Base-by-base conservation (phyloP, 225 moss, liverwort and hornwort species). In the Pleurozium schreberi region DNA sequence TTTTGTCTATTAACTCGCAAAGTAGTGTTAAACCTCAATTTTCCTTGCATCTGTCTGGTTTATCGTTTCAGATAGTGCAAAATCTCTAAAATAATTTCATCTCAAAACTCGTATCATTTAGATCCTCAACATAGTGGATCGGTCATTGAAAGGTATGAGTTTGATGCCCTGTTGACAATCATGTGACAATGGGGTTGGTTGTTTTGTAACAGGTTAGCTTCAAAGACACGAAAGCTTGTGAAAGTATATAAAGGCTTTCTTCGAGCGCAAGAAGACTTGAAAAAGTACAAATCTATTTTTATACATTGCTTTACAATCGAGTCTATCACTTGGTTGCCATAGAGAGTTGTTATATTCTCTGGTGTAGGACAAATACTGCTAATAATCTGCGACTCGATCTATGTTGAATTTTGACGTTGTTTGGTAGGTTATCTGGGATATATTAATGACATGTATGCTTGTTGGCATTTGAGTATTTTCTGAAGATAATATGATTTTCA, bases 191-290 rank as follows among this genome's bases (percentile, higher is more conserved):
- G 90, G 86, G 76, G 71, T 77, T 90, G 86, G 89, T 74, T 88
- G 57, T 94, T 71, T 87, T 68, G 62, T 88, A 88, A 69, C 92
- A 95, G 95, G 90, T 85, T 93, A 77, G 85, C 95, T 57, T 93
- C 95, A 73, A 95, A 91, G 92, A 89, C 93, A 64, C 91, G 92
- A 79, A 95, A 95, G 92, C 92, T 95, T 68, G 89, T 93, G 70
- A 95, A 95, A 91, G 93, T 91, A 75, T 95, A 84, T 50, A 95
- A 92, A 89, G 91, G 91, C 40, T 95, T 91, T 81, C 76, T 91
- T 84, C 95, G 95, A 82, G 95, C 95, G 58, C 95, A 95, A 91
- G 95, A 95, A 83, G 95, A 95, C 88, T 84, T 95, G 91, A 95
- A 93, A 90, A 95, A 95, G 95, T 95, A 93, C 42, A 68, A 30